Base-by-base conservation (phyloP, 768 basidiomycete genomes). In the Gymnopilus junonius region DNA sequence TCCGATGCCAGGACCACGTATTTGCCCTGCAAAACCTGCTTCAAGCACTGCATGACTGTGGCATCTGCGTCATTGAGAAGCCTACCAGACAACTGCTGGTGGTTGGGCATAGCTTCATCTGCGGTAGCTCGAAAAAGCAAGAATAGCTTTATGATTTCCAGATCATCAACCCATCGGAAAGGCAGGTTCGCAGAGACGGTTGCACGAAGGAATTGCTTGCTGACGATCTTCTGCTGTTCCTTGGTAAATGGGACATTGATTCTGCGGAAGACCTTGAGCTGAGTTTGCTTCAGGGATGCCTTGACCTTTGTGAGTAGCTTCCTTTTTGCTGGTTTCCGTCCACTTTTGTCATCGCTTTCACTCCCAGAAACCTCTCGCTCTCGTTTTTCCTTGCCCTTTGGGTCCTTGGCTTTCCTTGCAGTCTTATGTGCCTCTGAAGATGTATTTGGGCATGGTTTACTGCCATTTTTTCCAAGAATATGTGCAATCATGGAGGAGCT, bases 151-250 rank as follows among this genome's bases (percentile, higher is more conserved):
- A 71, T 66, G 15, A 75, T 42, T 62, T 75, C 73, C 3, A 67
- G 63, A 58, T 75, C 67, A 32, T 72, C 69, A 8, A 69, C 66
- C 70, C 73, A 75, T 45, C 63, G 57, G 64, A 35, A 74, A 73
- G n/a, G n/a, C n/a, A n/a, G n/a, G n/a, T n/a, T n/a, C n/a, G n/a
- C n/a, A n/a, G n/a, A n/a, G n/a, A n/a, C n/a, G n/a, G n/a, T n/a
- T n/a, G n/a, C n/a, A n/a, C n/a, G n/a, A n/a, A n/a, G n/a, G n/a
- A n/a, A n/a, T 45, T 76, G 73, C 20, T 64, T 29, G 8, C 48
- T 50, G 11, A 76, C 56, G n/a, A 60, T n/a, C n/a, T n/a, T n/a
- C 58, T 4, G 55, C 61, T 21, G 48, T 45, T 27, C 64, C 1
- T 25, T 11, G 3, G 42, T 68, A 55, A 76, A 75, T 3, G 74